These are phyloP conservation scores for Paratrypanosoma confusum DNA, from an alignment of 208 protist genomes.

Conservation along the genomic window DNA sequence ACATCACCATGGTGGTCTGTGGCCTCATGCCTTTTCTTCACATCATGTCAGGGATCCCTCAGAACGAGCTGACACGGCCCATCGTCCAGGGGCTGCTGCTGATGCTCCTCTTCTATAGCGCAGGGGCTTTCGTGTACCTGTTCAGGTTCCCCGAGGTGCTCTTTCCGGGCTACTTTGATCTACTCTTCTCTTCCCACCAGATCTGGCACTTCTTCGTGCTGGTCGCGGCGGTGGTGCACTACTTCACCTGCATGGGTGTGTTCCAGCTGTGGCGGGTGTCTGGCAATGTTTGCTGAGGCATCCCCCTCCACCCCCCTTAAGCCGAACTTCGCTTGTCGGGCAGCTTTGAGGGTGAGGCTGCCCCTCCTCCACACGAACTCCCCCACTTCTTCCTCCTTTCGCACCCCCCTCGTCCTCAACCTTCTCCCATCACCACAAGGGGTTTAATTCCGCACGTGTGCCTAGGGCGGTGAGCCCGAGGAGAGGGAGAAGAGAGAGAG, in stretches of 20 bases:
- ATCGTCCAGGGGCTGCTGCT: slow-evolving; percentile 15
- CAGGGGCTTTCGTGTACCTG: slow-evolving; percentile 38
- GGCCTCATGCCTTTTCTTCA: slow-evolving; percentile 25
- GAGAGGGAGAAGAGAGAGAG: no score
- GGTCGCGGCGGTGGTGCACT: slow-evolving; percentile 32
- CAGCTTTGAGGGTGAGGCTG: no score
- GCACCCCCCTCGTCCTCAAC: no score
- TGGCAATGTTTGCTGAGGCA: slow-evolving; percentile 15
- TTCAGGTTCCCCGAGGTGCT: slow-evolving; percentile 25
- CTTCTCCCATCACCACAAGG: no score
- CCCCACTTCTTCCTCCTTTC: no score
- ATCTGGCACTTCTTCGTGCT: slow-evolving; percentile 56
- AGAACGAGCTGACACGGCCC: neutral
- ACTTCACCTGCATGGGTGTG: slow-evolving; percentile 26
- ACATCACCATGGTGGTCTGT: slow-evolving; percentile 18
- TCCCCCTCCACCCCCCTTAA: no score
- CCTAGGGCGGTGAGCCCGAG: no score
- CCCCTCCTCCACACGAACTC: no score
- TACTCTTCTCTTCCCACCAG: slow-evolving; percentile 33
- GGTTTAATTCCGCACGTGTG: no score
- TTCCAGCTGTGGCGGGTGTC: slow-evolving; percentile 25
- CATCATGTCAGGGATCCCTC: slow-evolving; percentile 11
- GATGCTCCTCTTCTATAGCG: slow-evolving; percentile 30
- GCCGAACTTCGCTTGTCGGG: no score
- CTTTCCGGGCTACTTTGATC: slow-evolving; percentile 44